phyloP scores from a whole-genome alignment of 306 rosid species.

The Boehmeria nivea region DNA sequence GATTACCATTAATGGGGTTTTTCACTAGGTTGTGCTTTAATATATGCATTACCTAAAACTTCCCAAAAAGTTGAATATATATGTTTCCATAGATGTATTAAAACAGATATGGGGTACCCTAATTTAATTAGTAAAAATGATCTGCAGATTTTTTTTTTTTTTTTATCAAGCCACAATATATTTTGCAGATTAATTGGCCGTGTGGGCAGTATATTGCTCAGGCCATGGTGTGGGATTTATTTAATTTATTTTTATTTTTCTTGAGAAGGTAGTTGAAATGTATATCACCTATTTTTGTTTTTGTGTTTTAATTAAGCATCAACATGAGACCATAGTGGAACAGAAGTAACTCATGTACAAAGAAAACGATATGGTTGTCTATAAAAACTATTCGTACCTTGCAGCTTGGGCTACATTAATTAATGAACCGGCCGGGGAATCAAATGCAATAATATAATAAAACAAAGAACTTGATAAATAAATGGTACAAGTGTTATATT shows the following conservation, averaged over 20 bases:
- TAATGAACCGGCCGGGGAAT: conserved; percentile 14
- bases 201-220: too few relatives aligned
- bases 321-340: conserved; percentile 1
- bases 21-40: background rate
- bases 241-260: background rate
- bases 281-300: too few relatives aligned
- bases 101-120: background rate
- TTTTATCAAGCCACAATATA: too few relatives aligned
- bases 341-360: background rate
- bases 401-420: background rate
- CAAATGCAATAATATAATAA: background rate
- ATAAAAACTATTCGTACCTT: background rate
- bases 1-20: background rate
- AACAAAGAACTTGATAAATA: background rate
- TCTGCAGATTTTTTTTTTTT: too few relatives aligned
- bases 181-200: too few relatives aligned
- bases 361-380: background rate
- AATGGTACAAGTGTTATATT: background rate
- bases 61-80: background rate
- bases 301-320: background rate
- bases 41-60: too few relatives aligned
- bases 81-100: too few relatives aligned
- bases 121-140: too few relatives aligned
- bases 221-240: background rate
- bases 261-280: background rate